Conservation (phyloP, 106 monocot genomes). For the Platanthera zijinensis region DNA sequence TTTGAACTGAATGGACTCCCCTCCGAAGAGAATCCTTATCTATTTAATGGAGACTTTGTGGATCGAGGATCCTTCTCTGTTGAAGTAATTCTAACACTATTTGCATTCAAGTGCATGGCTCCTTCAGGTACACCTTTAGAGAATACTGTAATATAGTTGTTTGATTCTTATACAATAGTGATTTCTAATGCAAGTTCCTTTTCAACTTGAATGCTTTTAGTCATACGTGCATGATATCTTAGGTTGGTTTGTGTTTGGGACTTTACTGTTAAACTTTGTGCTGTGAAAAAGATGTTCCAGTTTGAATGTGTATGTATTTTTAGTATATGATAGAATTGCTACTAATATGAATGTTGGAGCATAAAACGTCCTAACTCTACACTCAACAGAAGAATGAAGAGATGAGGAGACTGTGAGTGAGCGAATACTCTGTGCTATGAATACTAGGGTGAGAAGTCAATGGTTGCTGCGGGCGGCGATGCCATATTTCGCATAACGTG, state of each 20-base stretch:
- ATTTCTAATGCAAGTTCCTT: not conserved
- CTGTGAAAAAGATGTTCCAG: too few relatives aligned
- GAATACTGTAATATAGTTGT: not conserved
- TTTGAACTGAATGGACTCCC: conserved; percentile 96
- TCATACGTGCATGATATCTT: not conserved
- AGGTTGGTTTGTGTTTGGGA: not conserved
- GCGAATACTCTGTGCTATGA: too few relatives aligned
- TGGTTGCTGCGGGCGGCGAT: too few relatives aligned
- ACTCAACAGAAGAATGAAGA: too few relatives aligned
- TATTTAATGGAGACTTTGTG: conserved; percentile 99
- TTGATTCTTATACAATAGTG: not conserved
- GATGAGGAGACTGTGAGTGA: too few relatives aligned
- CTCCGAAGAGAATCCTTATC: conserved; percentile 93
- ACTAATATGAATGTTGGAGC: not conserved
- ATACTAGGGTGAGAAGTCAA: too few relatives aligned
- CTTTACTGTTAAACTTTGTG: not conserved
- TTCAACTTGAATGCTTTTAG: not conserved
- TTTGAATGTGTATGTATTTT: too few relatives aligned
- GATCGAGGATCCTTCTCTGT: conserved; percentile 95
- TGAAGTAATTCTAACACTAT: conserved; percentile 94
- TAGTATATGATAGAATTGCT: not conserved
- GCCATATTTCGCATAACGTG: too few relatives aligned
- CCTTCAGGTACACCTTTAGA: conserved; percentile 54
- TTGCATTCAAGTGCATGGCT: conserved; percentile 95
- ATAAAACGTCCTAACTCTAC: not conserved